A percentile compares a stretch with the other conserved stretches of the same genome.
These are phyloP conservation scores for Miamiensis avidus DNA, from an alignment of 169 alveolate species.

Conservation along the genomic window DNA sequence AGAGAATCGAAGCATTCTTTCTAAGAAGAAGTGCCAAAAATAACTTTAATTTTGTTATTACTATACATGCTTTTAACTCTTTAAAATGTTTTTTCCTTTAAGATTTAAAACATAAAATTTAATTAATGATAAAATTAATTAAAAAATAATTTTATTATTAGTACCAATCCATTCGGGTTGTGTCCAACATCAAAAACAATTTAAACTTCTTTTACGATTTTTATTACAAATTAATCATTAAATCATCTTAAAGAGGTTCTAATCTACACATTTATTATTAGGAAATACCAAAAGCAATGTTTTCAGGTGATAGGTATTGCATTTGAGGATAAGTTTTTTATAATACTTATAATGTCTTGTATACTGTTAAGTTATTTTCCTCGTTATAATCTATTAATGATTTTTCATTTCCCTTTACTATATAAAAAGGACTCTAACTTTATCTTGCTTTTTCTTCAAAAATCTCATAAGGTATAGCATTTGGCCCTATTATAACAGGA, in stretches of 20 bases:
- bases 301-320: constrained; percentile 14
- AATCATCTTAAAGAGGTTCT: constrained; percentile 31
- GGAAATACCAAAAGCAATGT: constrained; percentile 50
- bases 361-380: constrained; percentile 67
- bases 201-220: background rate
- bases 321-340: constrained; percentile 27
- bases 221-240: constrained; percentile 13
- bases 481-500: constrained; percentile 89
- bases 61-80: constrained; percentile 41
- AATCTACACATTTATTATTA: constrained; percentile 69
- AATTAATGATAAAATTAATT: background rate
- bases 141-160: background rate
- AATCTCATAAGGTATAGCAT: constrained; percentile 55
- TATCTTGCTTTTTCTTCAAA: constrained; percentile 49
- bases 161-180: constrained; percentile 82
- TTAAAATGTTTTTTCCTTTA: constrained; percentile 62
- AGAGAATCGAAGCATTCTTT: constrained; percentile 38
- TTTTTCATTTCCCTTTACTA: constrained; percentile 37
- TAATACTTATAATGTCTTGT: constrained; percentile 40
- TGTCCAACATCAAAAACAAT: constrained; percentile 87
- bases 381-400: constrained; percentile 57
- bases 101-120: background rate
- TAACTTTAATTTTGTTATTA: constrained; percentile 12
- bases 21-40: constrained; percentile 47
- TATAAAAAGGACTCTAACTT: constrained; percentile 29